Evolutionary conservation across 805 yeast genomes (phyloP).

Genomic region (Zygotorulaspora chibaensis): DNA sequence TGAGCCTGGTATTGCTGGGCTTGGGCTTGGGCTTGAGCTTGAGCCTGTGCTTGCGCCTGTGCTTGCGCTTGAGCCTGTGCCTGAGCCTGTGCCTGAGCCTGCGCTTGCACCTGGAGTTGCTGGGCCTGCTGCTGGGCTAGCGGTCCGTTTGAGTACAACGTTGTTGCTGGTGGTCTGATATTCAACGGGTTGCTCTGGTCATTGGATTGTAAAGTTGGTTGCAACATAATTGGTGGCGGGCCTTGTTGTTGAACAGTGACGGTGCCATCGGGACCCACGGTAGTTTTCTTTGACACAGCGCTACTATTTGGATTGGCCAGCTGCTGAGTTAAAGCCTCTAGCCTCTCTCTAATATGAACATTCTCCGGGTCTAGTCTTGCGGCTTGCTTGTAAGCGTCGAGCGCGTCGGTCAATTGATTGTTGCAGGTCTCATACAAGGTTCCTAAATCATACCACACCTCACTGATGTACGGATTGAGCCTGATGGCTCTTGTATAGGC

Average conservation of each 20-base stretch:
- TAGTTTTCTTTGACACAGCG: slow-evolving; percentile 5
- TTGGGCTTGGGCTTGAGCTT: slow-evolving; percentile 12
- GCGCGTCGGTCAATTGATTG: slow-evolving; percentile 89
- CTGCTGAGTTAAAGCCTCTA: slow-evolving; percentile 71
- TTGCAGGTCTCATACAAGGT: slow-evolving; percentile 96
- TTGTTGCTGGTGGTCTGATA: slow-evolving; percentile 22
- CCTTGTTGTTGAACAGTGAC: slow-evolving; percentile 8
- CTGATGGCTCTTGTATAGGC: slow-evolving; percentile 97
- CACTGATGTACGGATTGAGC: slow-evolving; percentile 90
- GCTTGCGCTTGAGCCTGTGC: slow-evolving; percentile 18
- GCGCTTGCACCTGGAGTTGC: slow-evolving; percentile 14
- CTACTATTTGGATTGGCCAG: slow-evolving; percentile 34
- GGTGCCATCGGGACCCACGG: slow-evolving; percentile 8
- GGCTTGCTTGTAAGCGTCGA: slow-evolving; percentile 96
- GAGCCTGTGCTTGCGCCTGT: slow-evolving; percentile 15
- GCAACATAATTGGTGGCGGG: slow-evolving; percentile 31
- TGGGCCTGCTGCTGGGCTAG: slow-evolving; percentile 11
- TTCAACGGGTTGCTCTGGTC: slow-evolving; percentile 32
- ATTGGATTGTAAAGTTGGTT: slow-evolving; percentile 31
- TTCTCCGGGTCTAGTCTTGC: slow-evolving; percentile 92
- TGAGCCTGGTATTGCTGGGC: slow-evolving; percentile 12
- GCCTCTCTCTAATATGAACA: slow-evolving; percentile 88
- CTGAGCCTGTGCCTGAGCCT: slow-evolving; percentile 5
- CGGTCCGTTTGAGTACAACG: slow-evolving; percentile 19
- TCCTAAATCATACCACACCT: slow-evolving; percentile 98